Base-by-base conservation (phyloP, 2,329 filamentous ascomycete genomes). In the Penicillium griseofulvum region DNA sequence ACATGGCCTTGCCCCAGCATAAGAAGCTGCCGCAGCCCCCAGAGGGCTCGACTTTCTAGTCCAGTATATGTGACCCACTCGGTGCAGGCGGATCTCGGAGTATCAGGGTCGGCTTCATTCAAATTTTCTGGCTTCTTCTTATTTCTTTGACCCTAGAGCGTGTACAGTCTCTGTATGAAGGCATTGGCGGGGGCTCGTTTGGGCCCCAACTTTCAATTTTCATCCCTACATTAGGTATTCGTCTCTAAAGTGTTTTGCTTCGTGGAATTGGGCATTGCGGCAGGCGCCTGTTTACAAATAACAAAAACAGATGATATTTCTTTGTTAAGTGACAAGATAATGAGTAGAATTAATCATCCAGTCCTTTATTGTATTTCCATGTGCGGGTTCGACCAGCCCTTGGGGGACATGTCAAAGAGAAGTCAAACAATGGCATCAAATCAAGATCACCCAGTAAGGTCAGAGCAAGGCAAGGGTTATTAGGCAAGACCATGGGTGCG, bases 1-100 rank as follows among this genome's bases (percentile, higher is more conserved):
- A 90, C 74, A 97, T 99, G 94, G 93, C 93, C 29, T 84, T 92
- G 56, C 87, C 89, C 26, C 82, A 86, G 64, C 89, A 97, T 79
- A 97, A 97, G 84, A 97, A 97, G 78, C 85, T 97, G 29, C 89
- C 91, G 12, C 94, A 99, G 74, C 94, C 94, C 38, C 84, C 90
- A 4, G 94, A 99, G 78, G 92, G 91, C 55, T 86, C 89, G 29
- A 87, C 78, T 31, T 88, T 82, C 65, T 75, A 63, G 53, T 39
- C 50, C 57, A 55, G 48, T 51, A 58, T 60, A 48, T 66, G 50
- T 47, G 51, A 34, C 57, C 38, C 36, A 60, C 60, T 65, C 56
- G 51, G 49, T 57, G 58, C 49, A 60, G 57, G 54, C 61, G 53
- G 59, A 62, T 62, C 57, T 56, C 53, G 65, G 66, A 72, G 70